Evolutionary conservation across 2,329 filamentous ascomycete species (phyloP), one percentile per base, ranked within the genome.

Genomic region (Ceratocystis ficicola): DNA sequence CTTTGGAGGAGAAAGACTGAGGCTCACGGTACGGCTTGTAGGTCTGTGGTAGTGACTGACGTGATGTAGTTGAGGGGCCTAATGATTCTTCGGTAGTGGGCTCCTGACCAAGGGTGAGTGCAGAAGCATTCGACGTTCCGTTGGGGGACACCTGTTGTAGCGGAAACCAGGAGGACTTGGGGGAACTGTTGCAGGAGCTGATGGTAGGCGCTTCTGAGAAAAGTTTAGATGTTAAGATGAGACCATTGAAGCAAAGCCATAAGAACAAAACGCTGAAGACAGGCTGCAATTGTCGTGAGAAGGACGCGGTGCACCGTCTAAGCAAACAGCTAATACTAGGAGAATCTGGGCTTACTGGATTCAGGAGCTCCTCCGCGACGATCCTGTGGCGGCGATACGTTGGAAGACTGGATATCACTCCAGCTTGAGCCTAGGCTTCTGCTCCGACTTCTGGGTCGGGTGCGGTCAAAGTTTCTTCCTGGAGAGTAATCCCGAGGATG

Each of bases 341-440:
- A 8, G n/a, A 46, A 25, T 57, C 32, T 61, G 6, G 25, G 60
- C 66, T 67, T 67, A 67, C 66, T 67, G 25, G 63, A 57, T 28
- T 20, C 32, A n/a, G 63, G 63, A 4, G 59, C 41, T 7, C 52
- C 52, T 25, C 15, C 20, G 2, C 15, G 30, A 7, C n/a, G 55
- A 17, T 46, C 41, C 32, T 55, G 66, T 5, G 66, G 62, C 20
- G 55, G 66, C 22, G 55, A 32, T 15, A 64, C 15, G 41, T 64
- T 62, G 41, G 63, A 59, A 22, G 25, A 20, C 12, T 52, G 30
- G 22, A 44, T n/a, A 25, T 44, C 32, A 30, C 55, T 61, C 15
- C 64, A 36, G 10, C 55, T 60, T 15, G 41, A 46, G 70, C 73
- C 74, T 69, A 70, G 71, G 41, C 66, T 62, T 60, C 64, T 46